Evolutionary conservation across 2,329 filamentous ascomycete species (phyloP).

Genomic region (Akanthomyces lecanii): DNA sequence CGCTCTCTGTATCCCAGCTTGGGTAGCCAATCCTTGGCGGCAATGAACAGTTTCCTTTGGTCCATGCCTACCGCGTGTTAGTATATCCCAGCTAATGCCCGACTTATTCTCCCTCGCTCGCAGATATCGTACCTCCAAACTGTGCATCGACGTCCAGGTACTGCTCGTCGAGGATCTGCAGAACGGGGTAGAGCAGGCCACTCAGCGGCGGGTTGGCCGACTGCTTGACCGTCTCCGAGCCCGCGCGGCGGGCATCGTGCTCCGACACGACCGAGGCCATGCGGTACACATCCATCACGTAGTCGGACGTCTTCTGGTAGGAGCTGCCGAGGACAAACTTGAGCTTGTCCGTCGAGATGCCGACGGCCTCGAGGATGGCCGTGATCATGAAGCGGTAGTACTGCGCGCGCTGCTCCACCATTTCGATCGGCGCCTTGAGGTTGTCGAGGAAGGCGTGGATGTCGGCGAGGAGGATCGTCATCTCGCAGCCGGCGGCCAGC

Average conservation of each 20-base stretch:
- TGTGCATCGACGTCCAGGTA: slow-evolving; percentile 84
- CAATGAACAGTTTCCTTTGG: slow-evolving; percentile 83
- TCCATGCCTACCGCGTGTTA: slow-evolving; percentile 49
- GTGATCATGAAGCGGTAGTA: slow-evolving; percentile 81
- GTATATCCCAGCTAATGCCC: neutral
- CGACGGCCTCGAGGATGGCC: slow-evolving; percentile 69
- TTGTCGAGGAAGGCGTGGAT: slow-evolving; percentile 77
- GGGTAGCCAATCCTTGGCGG: slow-evolving; percentile 79
- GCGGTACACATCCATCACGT: slow-evolving; percentile 86
- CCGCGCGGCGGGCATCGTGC: slow-evolving; percentile 83
- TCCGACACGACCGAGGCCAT: slow-evolving; percentile 66
- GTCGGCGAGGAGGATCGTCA: slow-evolving; percentile 73
- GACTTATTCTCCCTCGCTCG: no score
- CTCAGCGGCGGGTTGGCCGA: slow-evolving; percentile 67
- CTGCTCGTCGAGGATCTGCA: slow-evolving; percentile 89
- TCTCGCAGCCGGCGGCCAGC: slow-evolving; percentile 76
- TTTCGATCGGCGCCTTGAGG: slow-evolving; percentile 81
- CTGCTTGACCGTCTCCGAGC: slow-evolving; percentile 93
- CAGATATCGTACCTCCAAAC: slow-evolving; percentile 58
- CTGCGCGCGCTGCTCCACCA: slow-evolving; percentile 74
- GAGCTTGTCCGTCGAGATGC: slow-evolving; percentile 73
- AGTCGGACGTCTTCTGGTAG: slow-evolving; percentile 70
- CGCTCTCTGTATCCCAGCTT: slow-evolving; percentile 76
- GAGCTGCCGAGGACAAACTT: slow-evolving; percentile 79
- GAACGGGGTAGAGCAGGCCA: slow-evolving; percentile 38